phyloP scores from a whole-genome alignment of 1,139 yeast species.

The Debaryomyces sp. region DNA sequence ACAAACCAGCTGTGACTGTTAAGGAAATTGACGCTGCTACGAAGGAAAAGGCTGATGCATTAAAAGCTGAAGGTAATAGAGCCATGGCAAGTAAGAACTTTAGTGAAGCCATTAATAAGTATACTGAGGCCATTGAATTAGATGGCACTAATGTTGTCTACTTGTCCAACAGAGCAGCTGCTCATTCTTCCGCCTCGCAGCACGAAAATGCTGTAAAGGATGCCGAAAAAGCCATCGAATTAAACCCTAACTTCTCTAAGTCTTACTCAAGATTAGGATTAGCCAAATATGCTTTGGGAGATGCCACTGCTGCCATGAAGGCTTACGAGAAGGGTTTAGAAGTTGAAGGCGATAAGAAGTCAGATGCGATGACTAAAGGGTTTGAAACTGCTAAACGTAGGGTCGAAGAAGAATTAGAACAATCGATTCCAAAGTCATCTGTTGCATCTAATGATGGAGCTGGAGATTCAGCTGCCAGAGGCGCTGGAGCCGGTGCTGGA shows the following conservation, averaged over 20 bases:
- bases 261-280: slow-evolving; percentile 95
- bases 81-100: slow-evolving; percentile 82
- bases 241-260: slow-evolving; percentile 82
- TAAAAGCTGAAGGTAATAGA: slow-evolving; percentile 87
- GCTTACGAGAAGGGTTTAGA: slow-evolving; percentile 89
- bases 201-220: slow-evolving; percentile 81
- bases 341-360: slow-evolving; percentile 80
- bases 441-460: slow-evolving; percentile 25
- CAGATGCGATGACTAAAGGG: slow-evolving; percentile 92
- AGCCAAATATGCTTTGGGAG: slow-evolving; percentile 88
- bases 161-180: slow-evolving; percentile 96
- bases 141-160: slow-evolving; percentile 79
- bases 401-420: slow-evolving; percentile 72
- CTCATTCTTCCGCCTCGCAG: slow-evolving; percentile 76
- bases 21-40: slow-evolving; percentile 55
- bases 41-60: slow-evolving; percentile 77
- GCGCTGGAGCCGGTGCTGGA: slow-evolving; percentile 47
- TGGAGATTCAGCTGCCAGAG: slow-evolving; percentile 18
- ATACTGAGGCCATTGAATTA: slow-evolving; percentile 78
- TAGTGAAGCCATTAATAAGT: slow-evolving; percentile 71
- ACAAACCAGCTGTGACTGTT: slow-evolving; percentile 17
- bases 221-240: slow-evolving; percentile 76
- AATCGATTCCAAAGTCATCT: slow-evolving; percentile 35
- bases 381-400: slow-evolving; percentile 90
- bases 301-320: slow-evolving; percentile 83